A percentile compares a stretch with the other conserved stretches of the same genome.
Conservation (phyloP, 1,284 basidiomycete species). For the Tylopilus sp. region DNA sequence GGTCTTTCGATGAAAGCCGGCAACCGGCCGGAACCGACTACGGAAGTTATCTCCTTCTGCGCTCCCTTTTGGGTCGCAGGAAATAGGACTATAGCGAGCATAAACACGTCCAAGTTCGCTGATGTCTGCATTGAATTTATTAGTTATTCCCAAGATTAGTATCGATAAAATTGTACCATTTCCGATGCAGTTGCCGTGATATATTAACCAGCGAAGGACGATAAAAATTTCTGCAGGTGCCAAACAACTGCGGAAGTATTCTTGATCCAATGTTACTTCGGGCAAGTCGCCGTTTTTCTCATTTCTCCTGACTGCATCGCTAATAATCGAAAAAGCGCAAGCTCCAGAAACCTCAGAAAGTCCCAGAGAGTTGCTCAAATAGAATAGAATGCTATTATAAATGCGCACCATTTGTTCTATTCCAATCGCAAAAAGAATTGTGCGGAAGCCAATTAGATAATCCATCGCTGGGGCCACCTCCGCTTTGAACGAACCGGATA, state of each 20-base stretch:
- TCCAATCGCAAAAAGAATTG: slow-evolving; percentile 22
- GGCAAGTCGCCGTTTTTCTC: slow-evolving; percentile 16
- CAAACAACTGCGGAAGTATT: slow-evolving; percentile 24
- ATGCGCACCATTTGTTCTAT: slow-evolving; percentile 24
- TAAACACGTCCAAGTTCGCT: slow-evolving; percentile 41
- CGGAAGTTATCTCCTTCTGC: slow-evolving; percentile 42
- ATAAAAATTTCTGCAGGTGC: neutral
- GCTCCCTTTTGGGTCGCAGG: slow-evolving; percentile 42
- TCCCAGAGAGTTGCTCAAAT: neutral
- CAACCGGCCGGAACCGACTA: slow-evolving; percentile 36
- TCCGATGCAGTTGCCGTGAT: slow-evolving; percentile 22
- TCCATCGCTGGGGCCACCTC: slow-evolving; percentile 17
- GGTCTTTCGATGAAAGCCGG: slow-evolving; percentile 40
- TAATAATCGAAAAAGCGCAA: slow-evolving; percentile 21
- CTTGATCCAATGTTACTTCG: slow-evolving; percentile 20
- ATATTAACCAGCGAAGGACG: slow-evolving; percentile 1
- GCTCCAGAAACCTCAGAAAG: slow-evolving; percentile 15
- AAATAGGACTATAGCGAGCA: slow-evolving; percentile 49
- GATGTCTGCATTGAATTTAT: slow-evolving; percentile 37
- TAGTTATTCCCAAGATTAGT: neutral
- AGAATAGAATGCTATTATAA: neutral
- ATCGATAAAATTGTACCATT: slow-evolving; percentile 17
- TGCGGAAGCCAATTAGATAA: slow-evolving; percentile 23
- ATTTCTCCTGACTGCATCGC: slow-evolving; percentile 21
- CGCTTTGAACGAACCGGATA: slow-evolving; percentile 25